Percentiles rank a stretch among this genome's conserved stretches.
phyloP scores from a whole-genome alignment of 2,329 filamentous ascomycete genomes.

The Fusarium tjaetaba region DNA sequence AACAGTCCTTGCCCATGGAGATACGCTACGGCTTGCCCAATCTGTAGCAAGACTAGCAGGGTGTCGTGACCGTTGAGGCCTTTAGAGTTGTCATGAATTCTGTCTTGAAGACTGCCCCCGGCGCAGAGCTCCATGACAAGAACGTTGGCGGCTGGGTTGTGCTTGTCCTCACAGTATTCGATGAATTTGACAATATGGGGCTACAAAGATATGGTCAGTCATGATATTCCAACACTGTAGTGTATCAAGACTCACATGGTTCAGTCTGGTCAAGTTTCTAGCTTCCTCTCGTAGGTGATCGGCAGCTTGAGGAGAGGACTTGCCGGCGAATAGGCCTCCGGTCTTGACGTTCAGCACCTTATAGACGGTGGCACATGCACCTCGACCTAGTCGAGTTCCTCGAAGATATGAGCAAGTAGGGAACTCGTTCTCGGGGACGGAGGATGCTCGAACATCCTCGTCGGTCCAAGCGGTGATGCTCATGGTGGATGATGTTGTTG shows the following conservation, averaged over 20 bases:
- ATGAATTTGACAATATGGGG: constrained; percentile 44
- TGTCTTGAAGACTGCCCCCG: constrained; percentile 42
- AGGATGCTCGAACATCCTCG: constrained; percentile 29
- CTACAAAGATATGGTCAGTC: constrained; percentile 19
- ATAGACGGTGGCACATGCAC: constrained; percentile 44
- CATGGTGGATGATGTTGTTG: neutral
- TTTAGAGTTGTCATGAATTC: constrained; percentile 37
- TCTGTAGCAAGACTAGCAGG: constrained; percentile 37
- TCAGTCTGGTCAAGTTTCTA: constrained; percentile 27
- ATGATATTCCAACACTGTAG: neutral
- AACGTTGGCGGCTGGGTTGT: constrained; percentile 27
- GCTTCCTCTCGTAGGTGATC: constrained; percentile 42
- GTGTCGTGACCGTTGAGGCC: constrained; percentile 32
- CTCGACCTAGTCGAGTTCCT: constrained; percentile 41
- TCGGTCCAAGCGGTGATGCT: constrained; percentile 27
- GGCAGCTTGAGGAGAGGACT: constrained; percentile 34
- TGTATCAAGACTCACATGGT: constrained; percentile 39
- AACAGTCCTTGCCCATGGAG: constrained; percentile 39
- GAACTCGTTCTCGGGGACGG: constrained; percentile 15
- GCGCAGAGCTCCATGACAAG: constrained; percentile 48
- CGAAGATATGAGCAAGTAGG: constrained; percentile 36
- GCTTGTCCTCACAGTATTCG: constrained; percentile 41
- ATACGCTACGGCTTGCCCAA: constrained; percentile 41
- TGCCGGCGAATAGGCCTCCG: constrained; percentile 44
- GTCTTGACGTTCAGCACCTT: constrained; percentile 43